Evolutionary conservation across 345 rosid species (phyloP).

Genomic region (Sisymbrium irio): DNA sequence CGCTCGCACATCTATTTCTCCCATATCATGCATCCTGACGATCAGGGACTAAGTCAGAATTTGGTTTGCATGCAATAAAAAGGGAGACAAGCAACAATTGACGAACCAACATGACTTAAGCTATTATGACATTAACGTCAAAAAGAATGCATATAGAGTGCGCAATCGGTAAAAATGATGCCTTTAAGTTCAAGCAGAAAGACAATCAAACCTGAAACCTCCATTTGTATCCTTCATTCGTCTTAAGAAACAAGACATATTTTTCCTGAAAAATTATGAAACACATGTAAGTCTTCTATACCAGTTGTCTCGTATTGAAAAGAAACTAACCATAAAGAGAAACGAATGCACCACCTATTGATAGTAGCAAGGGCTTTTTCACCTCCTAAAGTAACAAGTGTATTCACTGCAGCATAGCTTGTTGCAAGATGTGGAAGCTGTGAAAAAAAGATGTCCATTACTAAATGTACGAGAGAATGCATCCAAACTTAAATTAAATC

Average conservation of each 20-base stretch:
- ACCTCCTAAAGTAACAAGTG: slow-evolving; percentile 88
- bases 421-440: slow-evolving; percentile 99
- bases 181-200: not conserved
- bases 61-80: not conserved
- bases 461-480: not conserved
- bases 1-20: slow-evolving; percentile 96
- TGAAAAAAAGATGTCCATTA: slow-evolving; percentile 23
- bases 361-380: slow-evolving; percentile 64
- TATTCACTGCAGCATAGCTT: slow-evolving; percentile 89
- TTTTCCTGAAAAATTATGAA: slow-evolving; percentile 50
- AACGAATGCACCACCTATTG: slow-evolving; percentile 55
- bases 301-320: not conserved
- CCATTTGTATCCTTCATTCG: slow-evolving; percentile 80
- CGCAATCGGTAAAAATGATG: not conserved
- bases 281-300: slow-evolving; percentile 30
- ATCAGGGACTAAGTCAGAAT: slow-evolving; percentile 16
- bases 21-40: slow-evolving; percentile 88
- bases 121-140: not conserved
- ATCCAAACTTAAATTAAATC: not conserved
- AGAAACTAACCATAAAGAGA: not conserved
- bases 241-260: slow-evolving; percentile 51
- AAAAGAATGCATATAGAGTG: not conserved
- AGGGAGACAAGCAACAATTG: not conserved
- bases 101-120: slow-evolving; percentile 1
- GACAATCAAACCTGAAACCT: slow-evolving; percentile 68